Conservation (phyloP, 257 asterid genomes). For the Nicotiana attenuata region DNA sequence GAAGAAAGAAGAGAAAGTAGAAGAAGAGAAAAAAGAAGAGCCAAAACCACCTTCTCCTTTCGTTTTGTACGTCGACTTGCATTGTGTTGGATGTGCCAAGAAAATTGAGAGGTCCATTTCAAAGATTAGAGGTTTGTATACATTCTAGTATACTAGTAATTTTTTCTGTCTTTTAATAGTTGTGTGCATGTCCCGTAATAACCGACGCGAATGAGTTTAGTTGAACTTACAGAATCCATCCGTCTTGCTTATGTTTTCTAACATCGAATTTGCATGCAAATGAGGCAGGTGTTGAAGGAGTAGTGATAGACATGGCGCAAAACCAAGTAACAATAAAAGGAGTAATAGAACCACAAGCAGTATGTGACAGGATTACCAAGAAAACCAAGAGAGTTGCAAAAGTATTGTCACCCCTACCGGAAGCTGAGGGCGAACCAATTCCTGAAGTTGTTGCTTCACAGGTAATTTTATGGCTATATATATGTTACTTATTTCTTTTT, state of each 20-base stretch:
- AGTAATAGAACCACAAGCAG: conserved; percentile 66
- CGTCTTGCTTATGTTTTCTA: neutral
- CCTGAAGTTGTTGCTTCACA: conserved; percentile 76
- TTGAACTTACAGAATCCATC: neutral
- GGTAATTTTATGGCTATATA: conserved; percentile 24
- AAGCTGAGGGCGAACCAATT: conserved; percentile 60
- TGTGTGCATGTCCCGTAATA: neutral
- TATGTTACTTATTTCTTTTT: neutral
- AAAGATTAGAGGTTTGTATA: conserved; percentile 57
- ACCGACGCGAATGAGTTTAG: no score
- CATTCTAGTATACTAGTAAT: no score
- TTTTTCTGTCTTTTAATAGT: neutral
- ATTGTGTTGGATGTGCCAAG: conserved; percentile 86
- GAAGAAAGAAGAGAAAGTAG: conserved; percentile 29
- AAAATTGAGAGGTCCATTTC: conserved; percentile 66
- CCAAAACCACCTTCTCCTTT: conserved; percentile 59
- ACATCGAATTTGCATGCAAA: neutral
- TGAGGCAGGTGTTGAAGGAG: conserved; percentile 65
- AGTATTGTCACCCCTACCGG: conserved; percentile 66
- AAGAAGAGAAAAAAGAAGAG: conserved; percentile 38
- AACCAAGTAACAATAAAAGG: conserved; percentile 81
- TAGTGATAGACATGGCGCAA: conserved; percentile 47
- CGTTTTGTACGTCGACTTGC: conserved; percentile 68
- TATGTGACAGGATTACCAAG: conserved; percentile 58
- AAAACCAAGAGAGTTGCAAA: conserved; percentile 56